Evolutionary conservation across 2,329 filamentous ascomycete genomes (phyloP).

Genomic region (Xylariaceae sp.): DNA sequence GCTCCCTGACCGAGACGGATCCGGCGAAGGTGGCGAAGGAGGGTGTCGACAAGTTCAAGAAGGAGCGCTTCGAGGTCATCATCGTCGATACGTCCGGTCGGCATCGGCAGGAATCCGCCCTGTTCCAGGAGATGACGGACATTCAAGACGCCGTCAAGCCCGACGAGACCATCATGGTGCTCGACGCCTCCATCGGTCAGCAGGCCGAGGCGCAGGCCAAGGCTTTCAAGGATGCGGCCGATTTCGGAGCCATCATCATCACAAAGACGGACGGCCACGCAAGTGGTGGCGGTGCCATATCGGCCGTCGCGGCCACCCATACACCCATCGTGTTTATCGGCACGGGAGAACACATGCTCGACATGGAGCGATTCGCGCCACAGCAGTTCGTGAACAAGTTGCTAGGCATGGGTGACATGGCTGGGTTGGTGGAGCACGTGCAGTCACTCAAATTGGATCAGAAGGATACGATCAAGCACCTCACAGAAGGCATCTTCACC

Average conservation of each 20-base stretch:
- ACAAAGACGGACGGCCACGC: constrained; percentile 98
- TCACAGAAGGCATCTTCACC: constrained; percentile 93
- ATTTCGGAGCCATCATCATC: constrained; percentile 97
- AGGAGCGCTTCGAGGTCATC: constrained; percentile 95
- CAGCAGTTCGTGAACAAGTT: constrained; percentile 91
- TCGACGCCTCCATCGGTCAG: constrained; percentile 94
- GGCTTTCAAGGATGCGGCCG: constrained; percentile 93
- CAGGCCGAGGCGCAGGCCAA: constrained; percentile 90
- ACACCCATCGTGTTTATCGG: constrained; percentile 98
- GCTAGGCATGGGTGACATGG: constrained; percentile 95
- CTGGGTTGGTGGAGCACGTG: constrained; percentile 90
- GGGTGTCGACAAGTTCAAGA: constrained; percentile 98
- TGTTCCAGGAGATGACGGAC: constrained; percentile 97
- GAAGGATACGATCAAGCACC: constrained; percentile 99
- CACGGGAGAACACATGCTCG: constrained; percentile 94
- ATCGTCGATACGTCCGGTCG: constrained; percentile 96
- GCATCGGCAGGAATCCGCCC: constrained; percentile 86
- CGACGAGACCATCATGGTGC: constrained; percentile 96
- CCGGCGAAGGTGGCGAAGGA: constrained; percentile 89
- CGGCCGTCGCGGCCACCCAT: constrained; percentile 89
- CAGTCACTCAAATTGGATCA: constrained; percentile 93
- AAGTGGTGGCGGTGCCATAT: constrained; percentile 92
- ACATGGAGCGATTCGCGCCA: constrained; percentile 86
- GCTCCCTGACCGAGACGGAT: constrained; percentile 91
- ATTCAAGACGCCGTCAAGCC: constrained; percentile 86